phyloP scores from a whole-genome alignment of 2,329 filamentous ascomycete genomes.

The Aureobasidium uvarum region DNA sequence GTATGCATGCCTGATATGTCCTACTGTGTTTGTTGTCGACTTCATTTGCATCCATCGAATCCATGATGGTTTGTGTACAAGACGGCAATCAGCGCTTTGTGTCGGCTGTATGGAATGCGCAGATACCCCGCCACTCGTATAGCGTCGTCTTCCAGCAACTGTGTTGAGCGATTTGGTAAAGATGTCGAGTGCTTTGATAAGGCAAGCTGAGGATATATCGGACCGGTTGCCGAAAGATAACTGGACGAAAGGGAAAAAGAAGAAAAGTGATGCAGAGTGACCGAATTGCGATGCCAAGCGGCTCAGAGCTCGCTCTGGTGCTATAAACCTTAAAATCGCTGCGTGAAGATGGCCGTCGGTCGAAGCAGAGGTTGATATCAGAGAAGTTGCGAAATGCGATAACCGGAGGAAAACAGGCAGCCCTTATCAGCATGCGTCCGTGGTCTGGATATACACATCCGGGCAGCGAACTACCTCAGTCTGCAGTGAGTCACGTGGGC shows the following conservation, averaged over 20 bases:
- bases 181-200: too few species aligned
- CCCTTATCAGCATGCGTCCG: conserved; percentile 4
- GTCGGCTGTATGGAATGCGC: conserved; percentile 8
- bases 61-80: background rate
- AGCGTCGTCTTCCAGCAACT: background rate
- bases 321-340: background rate
- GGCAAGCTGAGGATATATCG: background rate
- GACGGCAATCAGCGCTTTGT: conserved; percentile 25
- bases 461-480: too few species aligned
- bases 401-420: background rate
- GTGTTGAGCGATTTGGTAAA: background rate
- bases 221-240: background rate
- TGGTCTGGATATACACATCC: background rate
- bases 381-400: background rate
- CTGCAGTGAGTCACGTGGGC: background rate
- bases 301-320: conserved; percentile 1
- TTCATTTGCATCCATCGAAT: conserved; percentile 4
- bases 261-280: conserved; percentile 1
- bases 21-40: conserved; percentile 24
- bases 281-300: conserved; percentile 2
- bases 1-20: conserved; percentile 51
- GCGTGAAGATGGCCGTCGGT: background rate
- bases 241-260: background rate
- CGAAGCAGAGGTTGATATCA: background rate
- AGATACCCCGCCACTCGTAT: conserved; percentile 15